These are phyloP conservation scores for Aureobasidium sp. DNA, from an alignment of 2,329 filamentous ascomycete species.

Conservation along the genomic window DNA sequence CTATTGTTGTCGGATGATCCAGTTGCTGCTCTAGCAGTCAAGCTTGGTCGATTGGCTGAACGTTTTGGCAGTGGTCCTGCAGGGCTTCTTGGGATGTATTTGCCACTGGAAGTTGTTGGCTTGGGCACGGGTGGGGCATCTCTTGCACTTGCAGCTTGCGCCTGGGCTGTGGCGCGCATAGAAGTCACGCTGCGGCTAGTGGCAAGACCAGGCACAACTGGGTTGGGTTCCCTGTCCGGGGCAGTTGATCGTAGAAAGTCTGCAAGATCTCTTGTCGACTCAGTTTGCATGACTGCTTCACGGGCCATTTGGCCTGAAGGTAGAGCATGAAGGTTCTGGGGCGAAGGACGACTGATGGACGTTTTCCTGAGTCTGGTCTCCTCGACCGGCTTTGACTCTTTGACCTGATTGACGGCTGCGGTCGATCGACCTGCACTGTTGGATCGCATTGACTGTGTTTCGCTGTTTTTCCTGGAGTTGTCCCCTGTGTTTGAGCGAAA, in stretches of 20 bases:
- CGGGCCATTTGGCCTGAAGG: slow-evolving; percentile 46
- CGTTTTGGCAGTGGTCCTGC: neutral
- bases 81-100: slow-evolving; percentile 15
- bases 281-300: slow-evolving; percentile 63
- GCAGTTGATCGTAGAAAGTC: slow-evolving; percentile 86
- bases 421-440: neutral
- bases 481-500: neutral
- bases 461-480: neutral
- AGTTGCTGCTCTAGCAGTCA: slow-evolving; percentile 42
- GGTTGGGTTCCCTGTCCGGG: slow-evolving; percentile 39
- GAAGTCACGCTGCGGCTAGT: slow-evolving; percentile 12
- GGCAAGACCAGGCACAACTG: slow-evolving; percentile 16
- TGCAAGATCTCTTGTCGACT: slow-evolving; percentile 75
- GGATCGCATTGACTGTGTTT: neutral
- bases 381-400: neutral
- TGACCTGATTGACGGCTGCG: neutral
- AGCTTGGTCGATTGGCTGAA: slow-evolving; percentile 13
- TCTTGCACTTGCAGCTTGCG: slow-evolving; percentile 4
- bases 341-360: slow-evolving; percentile 27
- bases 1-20: slow-evolving; percentile 64
- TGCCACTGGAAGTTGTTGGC: slow-evolving; percentile 9
- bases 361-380: slow-evolving; percentile 1
- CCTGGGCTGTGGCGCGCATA: slow-evolving; percentile 6
- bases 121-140: slow-evolving; percentile 7
- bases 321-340: slow-evolving; percentile 27